A percentile compares a stretch with the other conserved stretches of the same genome.
Evolutionary conservation across 768 basidiomycete genomes (phyloP).

Genomic region (Calocera cornea): DNA sequence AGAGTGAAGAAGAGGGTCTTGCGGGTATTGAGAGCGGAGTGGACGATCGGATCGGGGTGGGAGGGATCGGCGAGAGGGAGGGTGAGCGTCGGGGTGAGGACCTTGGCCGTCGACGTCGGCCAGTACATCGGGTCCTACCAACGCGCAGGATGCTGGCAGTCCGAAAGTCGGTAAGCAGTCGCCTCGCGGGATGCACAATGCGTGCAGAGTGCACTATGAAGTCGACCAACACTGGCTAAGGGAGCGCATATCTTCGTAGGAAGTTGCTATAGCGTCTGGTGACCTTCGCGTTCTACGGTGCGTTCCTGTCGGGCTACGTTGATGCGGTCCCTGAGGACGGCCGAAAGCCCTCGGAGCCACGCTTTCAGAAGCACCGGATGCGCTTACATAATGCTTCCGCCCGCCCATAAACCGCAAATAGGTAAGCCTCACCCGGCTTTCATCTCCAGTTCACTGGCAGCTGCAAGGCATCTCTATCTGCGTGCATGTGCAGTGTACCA

Average conservation of each 20-base stretch:
- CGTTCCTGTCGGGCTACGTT: not conserved
- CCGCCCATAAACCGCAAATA: too few species aligned
- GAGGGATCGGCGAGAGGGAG: not conserved
- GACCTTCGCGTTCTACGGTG: not conserved
- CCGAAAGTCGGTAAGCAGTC: not conserved
- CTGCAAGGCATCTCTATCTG: too few species aligned
- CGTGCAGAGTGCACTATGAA: too few species aligned
- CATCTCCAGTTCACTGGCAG: too few species aligned
- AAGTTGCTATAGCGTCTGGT: not conserved
- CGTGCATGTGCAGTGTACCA: too few species aligned
- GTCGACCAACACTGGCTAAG: too few species aligned
- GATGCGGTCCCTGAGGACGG: not conserved
- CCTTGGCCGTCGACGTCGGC: not conserved
- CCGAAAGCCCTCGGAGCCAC: not conserved
- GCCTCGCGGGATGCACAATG: too few species aligned
- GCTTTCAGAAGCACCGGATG: not conserved
- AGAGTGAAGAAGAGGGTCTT: slow-evolving; percentile 68
- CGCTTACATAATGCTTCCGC: not conserved
- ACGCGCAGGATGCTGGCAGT: not conserved
- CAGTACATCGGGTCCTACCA: not conserved
- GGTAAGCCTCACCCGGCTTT: too few species aligned
- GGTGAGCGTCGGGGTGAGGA: not conserved
- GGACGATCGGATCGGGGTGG: slow-evolving; percentile 40
- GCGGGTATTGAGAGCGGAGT: slow-evolving; percentile 49
- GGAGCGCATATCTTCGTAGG: too few species aligned